A percentile compares a stretch with the other conserved stretches of the same genome.
Conservation (phyloP, 164 flowering plant genomes). For the Aristolochia fimbriata region DNA sequence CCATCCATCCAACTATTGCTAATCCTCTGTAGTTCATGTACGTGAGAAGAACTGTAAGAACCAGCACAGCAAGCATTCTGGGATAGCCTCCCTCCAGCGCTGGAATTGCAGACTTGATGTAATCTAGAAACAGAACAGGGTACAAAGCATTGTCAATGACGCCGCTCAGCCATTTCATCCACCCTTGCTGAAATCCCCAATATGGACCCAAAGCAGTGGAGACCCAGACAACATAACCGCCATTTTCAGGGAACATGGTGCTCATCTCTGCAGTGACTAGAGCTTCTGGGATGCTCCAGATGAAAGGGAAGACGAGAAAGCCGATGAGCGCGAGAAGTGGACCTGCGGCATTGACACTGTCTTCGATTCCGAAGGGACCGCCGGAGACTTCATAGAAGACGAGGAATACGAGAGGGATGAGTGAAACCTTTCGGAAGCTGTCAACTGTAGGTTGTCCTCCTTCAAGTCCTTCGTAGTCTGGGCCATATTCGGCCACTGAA, state of each 20-base stretch:
- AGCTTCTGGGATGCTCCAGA: conserved; percentile 61
- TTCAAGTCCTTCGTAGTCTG: conserved; percentile 23
- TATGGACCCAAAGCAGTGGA: conserved; percentile 46
- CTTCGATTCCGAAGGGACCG: conserved; percentile 58
- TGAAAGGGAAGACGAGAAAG: conserved; percentile 42
- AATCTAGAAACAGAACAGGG: conserved; percentile 50
- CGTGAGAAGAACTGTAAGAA: conserved; percentile 30
- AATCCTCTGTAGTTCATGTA: conserved; percentile 50
- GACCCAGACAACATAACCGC: conserved; percentile 60
- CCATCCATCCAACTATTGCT: conserved; percentile 43
- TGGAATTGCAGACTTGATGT: conserved; percentile 34
- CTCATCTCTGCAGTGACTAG: conserved; percentile 55
- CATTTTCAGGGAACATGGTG: conserved; percentile 59
- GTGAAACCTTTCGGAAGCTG: conserved; percentile 30
- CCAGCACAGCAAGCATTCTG: conserved; percentile 22
- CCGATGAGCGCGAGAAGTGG: conserved; percentile 54
- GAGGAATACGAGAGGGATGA: conserved; percentile 46
- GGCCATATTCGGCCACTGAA: conserved; percentile 29
- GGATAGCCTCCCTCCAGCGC: conserved; percentile 29
- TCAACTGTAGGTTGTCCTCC: conserved; percentile 15
- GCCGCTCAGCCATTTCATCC: conserved; percentile 70
- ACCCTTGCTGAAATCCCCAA: conserved; percentile 61
- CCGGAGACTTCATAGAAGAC: conserved; percentile 60
- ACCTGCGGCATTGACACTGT: conserved; percentile 45
- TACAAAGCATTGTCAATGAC: conserved; percentile 60